Evolutionary conservation across 1,284 basidiomycete genomes (phyloP), one percentile per base, ranked within the genome.

Genomic region (Trichosporon asahii): DNA sequence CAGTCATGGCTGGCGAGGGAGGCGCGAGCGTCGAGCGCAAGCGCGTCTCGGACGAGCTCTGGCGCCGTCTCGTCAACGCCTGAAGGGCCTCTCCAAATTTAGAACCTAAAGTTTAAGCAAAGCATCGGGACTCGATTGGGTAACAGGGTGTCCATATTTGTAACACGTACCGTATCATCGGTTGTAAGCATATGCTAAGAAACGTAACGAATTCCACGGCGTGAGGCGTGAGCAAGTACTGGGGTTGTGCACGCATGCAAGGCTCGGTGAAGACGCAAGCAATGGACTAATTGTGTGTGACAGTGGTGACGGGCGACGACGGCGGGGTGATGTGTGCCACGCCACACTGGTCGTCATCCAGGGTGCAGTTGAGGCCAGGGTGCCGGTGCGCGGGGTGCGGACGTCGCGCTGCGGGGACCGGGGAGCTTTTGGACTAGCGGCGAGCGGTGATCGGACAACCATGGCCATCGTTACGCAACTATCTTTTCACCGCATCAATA

Each of bases 1-100:
- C 86, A 11, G 85, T 90, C 66, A 85, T 90, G 74, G 86, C 86
- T 21, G 86, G 86, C 25, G 84, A 84, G 60, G 89, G 88, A 4
- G 87, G 86, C 9, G 89, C 90, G 0, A 77, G 79, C 5, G 84
- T 84, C 23, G 90, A 91, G 81, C 84, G 88, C 55, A 64, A 71
- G 66, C 66, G 72, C n/a, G 72, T 71, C 31, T 33, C 31, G 3
- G 68, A 67, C 44, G 72, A 73, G 72, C 72, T 73, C n/a, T 68
- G 66, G 72, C 70, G 72, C 40, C 70, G 72, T 33, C 35, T 66
- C 46, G 44, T 27, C 15, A 63, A 53, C 55, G 68, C 53, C 1
- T 57, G 27, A 4, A 40, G 5, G 21, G n/a, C n/a, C 61, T 25
- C 25, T 6, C 31, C 31, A 64, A 61, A 11, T 35, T 33, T 40